Conservation (phyloP, 2,329 filamentous ascomycete species). For the Cladophialophora exuberans region DNA sequence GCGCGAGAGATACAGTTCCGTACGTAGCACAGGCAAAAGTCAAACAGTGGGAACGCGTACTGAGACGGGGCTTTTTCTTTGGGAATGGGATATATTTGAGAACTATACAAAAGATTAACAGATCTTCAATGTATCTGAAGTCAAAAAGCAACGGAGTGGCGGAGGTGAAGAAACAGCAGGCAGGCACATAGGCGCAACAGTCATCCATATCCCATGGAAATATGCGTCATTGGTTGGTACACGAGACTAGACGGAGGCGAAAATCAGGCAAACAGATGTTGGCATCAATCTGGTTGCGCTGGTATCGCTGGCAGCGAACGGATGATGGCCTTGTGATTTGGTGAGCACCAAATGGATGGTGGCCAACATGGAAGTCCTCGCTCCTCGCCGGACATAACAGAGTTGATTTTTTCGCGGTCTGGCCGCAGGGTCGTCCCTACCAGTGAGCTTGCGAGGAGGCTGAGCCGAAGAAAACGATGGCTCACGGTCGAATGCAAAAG, state of each 20-base stretch:
- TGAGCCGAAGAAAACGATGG: not conserved
- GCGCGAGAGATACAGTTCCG: too few species aligned
- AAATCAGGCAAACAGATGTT: constrained; percentile 25
- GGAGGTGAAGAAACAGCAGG: constrained; percentile 4
- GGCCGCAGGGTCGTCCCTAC: not conserved
- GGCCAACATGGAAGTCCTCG: not conserved
- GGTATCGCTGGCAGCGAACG: not conserved
- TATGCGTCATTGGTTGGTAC: constrained; percentile 19
- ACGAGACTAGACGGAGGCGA: constrained; percentile 21
- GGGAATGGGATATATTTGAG: too few species aligned
- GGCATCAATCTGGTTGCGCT: constrained; percentile 11
- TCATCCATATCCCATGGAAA: constrained; percentile 8
- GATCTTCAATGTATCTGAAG: not conserved
- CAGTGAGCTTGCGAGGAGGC: not conserved
- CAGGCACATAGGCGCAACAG: constrained; percentile 5
- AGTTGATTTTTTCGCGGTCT: not conserved
- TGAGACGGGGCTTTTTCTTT: too few species aligned
- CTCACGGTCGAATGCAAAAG: not conserved
- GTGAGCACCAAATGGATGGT: constrained; percentile 11
- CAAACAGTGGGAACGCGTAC: too few species aligned
- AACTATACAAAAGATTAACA: too few species aligned
- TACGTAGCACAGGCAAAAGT: too few species aligned
- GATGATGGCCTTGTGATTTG: constrained; percentile 14
- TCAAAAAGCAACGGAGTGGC: not conserved
- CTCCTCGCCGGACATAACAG: not conserved